A percentile compares a stretch with the other conserved stretches of the same genome.
Conservation (phyloP, 1,284 basidiomycete species). For the Cryptococcus wingfieldii region DNA sequence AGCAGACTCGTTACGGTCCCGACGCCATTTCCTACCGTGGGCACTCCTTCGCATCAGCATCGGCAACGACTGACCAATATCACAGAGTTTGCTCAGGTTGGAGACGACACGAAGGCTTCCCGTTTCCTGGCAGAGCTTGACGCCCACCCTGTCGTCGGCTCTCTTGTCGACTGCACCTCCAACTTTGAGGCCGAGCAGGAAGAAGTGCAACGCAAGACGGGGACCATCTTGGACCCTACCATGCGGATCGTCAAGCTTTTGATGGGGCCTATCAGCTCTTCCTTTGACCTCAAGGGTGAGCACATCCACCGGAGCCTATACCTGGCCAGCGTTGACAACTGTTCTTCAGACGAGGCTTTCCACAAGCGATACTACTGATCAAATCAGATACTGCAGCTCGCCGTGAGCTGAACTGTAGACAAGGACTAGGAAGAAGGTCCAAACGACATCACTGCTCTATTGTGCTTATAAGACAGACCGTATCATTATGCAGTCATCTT, state of each 20-base stretch:
- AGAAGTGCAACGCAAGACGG: constrained; percentile 45
- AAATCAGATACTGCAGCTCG: no score
- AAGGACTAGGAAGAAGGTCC: no score
- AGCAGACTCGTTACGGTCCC: constrained; percentile 46
- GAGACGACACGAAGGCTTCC: constrained; percentile 46
- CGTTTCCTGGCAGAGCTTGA: constrained; percentile 42
- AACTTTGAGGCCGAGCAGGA: constrained; percentile 50
- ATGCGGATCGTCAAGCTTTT: constrained; percentile 35
- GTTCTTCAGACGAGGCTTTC: no score
- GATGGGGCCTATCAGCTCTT: constrained; percentile 23
- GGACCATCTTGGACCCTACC: constrained; percentile 27
- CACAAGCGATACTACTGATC: no score
- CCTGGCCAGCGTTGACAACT: no score
- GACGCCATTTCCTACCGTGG: constrained; percentile 48
- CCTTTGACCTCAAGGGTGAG: constrained; percentile 14
- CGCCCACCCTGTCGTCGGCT: constrained; percentile 48
- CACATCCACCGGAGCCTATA: no score
- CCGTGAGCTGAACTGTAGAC: no score
- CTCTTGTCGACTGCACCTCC: constrained; percentile 47
- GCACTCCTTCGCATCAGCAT: neutral
- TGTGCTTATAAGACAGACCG: no score
- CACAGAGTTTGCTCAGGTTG: constrained; percentile 49
- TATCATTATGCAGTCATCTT: no score
- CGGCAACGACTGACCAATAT: neutral
- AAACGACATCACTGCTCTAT: no score